phyloP scores from a whole-genome alignment of 2,329 filamentous ascomycete species.

The Exophiala xenobiotica region DNA sequence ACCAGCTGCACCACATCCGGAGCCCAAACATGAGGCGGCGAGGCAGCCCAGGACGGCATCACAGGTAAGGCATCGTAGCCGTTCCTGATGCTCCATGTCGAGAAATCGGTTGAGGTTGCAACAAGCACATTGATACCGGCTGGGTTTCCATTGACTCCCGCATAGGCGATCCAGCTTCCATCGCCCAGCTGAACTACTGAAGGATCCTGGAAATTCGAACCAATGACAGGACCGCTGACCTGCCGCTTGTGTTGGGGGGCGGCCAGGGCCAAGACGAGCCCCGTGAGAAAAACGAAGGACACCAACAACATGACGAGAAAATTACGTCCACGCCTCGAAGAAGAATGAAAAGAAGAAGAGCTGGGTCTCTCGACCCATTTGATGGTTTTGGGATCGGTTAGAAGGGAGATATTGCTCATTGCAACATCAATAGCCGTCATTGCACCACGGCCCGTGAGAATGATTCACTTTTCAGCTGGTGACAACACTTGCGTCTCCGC shows the following conservation, averaged over 20 bases:
- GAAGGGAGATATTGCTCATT: constrained; percentile 1
- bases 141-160: constrained; percentile 31
- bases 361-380: constrained; percentile 13
- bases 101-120: constrained; percentile 50
- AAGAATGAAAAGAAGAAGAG: constrained; percentile 2
- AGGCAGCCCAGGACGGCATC: constrained; percentile 49
- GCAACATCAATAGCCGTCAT: not conserved
- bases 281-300: constrained; percentile 18
- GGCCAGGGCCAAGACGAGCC: constrained; percentile 12
- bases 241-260: constrained; percentile 16
- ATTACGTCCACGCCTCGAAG: constrained; percentile 7
- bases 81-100: constrained; percentile 48
- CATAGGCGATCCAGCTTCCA: constrained; percentile 56
- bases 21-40: constrained; percentile 54
- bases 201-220: constrained; percentile 56
- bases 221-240: constrained; percentile 24
- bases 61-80: constrained; percentile 55
- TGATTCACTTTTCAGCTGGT: constrained; percentile 1
- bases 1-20: constrained; percentile 57
- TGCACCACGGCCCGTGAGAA: not conserved
- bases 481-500: not conserved
- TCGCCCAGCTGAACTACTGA: constrained; percentile 49
- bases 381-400: constrained; percentile 11
- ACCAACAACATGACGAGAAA: constrained; percentile 13
- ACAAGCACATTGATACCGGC: constrained; percentile 54